Evolutionary conservation across 2,329 filamentous ascomycete genomes (phyloP).

Genomic region (Ascocoryne sarcoides): DNA sequence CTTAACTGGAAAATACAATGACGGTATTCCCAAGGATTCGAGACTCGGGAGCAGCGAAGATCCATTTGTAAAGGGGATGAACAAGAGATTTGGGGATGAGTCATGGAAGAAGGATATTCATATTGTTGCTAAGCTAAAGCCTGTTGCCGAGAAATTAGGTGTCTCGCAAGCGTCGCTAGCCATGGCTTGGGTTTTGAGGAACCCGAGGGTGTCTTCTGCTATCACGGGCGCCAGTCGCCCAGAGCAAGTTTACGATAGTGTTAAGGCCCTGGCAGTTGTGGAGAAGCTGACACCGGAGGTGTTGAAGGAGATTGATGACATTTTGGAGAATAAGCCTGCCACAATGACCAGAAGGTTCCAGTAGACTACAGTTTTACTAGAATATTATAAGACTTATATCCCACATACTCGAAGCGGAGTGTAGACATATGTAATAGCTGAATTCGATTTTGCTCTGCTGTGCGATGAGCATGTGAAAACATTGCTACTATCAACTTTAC

Average conservation of each 20-base stretch:
- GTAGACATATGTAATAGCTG: no score
- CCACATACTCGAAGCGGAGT: no score
- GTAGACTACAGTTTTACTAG: no score
- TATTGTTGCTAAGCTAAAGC: slow-evolving; percentile 49
- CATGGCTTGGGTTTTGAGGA: slow-evolving; percentile 54
- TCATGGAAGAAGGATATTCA: slow-evolving; percentile 47
- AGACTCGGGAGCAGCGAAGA: slow-evolving; percentile 47
- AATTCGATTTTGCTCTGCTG: no score
- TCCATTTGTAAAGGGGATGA: slow-evolving; percentile 36
- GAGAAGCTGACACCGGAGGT: slow-evolving; percentile 51
- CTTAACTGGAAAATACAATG: slow-evolving; percentile 59
- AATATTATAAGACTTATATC: no score
- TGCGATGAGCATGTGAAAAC: background rate
- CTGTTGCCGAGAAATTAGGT: slow-evolving; percentile 56
- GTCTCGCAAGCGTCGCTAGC: slow-evolving; percentile 37
- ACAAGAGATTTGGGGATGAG: slow-evolving; percentile 36
- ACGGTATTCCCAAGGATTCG: slow-evolving; percentile 51
- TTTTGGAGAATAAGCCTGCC: slow-evolving; percentile 50
- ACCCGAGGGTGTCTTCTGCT: slow-evolving; percentile 51
- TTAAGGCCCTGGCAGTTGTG: slow-evolving; percentile 42
- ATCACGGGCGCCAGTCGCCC: slow-evolving; percentile 51
- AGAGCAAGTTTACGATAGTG: slow-evolving; percentile 52
- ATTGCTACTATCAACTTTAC: background rate
- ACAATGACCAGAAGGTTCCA: slow-evolving; percentile 17
- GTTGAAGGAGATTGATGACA: slow-evolving; percentile 49